Evolutionary conservation across 2,329 filamentous ascomycete genomes (phyloP).

Genomic region (Alternaria brassicicola): DNA sequence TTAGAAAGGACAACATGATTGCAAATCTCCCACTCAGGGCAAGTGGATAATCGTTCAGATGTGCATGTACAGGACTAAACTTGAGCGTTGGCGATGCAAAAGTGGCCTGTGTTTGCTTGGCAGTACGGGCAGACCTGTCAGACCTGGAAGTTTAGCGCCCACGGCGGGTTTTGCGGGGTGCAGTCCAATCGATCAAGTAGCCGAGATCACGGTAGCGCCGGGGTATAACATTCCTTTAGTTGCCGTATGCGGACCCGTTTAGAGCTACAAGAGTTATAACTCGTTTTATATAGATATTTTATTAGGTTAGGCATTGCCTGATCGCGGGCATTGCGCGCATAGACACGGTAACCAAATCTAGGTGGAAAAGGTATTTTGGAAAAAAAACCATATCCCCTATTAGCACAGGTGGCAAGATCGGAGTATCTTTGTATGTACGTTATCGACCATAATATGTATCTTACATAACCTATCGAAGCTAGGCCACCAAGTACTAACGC

Average conservation of each 20-base stretch:
- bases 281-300: no score
- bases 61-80: not conserved
- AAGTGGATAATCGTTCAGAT: not conserved
- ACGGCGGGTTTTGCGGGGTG: not conserved
- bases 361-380: no score
- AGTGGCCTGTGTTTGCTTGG: not conserved
- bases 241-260: not conserved
- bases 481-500: no score
- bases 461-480: no score
- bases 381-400: no score
- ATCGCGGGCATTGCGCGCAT: no score
- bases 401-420: no score
- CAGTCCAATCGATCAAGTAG: not conserved
- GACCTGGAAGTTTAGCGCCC: not conserved
- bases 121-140: not conserved
- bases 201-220: not conserved
- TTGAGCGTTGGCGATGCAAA: not conserved
- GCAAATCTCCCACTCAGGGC: not conserved
- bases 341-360: no score
- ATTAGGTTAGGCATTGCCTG: no score
- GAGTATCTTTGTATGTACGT: no score
- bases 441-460: no score
- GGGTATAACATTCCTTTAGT: not conserved
- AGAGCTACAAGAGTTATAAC: no score
- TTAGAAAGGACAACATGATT: not conserved